Percentiles rank a stretch among this genome's conserved stretches.
Conservation (phyloP, 2,329 filamentous ascomycete species). For the Drechmeria coniospora region DNA sequence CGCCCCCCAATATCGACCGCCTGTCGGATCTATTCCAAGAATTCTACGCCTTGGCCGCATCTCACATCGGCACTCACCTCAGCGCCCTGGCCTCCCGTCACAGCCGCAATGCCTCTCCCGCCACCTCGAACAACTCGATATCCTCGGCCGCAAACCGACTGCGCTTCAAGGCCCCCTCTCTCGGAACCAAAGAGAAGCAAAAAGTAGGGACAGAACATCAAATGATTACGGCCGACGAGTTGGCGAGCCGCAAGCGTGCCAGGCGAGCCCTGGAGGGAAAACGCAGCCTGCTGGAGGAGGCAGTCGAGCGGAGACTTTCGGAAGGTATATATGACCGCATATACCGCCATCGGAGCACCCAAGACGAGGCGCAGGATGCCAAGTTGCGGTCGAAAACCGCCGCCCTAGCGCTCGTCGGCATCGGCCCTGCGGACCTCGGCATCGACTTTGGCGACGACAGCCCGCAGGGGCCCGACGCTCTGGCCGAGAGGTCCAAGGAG, state of each 20-base stretch:
- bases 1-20: conserved; percentile 68
- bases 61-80: conserved; percentile 77
- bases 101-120: conserved; percentile 48
- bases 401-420: conserved; percentile 77
- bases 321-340: conserved; percentile 77
- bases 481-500: conserved; percentile 45
- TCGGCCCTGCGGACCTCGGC: conserved; percentile 72
- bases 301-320: conserved; percentile 73
- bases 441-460: conserved; percentile 50
- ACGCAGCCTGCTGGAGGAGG: conserved; percentile 66
- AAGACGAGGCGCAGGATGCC: conserved; percentile 90
- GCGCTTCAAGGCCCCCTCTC: conserved; percentile 38
- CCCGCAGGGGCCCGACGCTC: conserved; percentile 39
- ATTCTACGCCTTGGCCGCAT: conserved; percentile 70
- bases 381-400: conserved; percentile 90
- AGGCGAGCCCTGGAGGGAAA: conserved; percentile 68
- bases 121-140: conserved; percentile 37
- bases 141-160: conserved; percentile 40
- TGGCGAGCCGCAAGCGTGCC: conserved; percentile 63
- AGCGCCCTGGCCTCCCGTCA: conserved; percentile 61
- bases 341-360: conserved; percentile 78
- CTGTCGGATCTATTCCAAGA: conserved; percentile 84
- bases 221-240: conserved; percentile 81
- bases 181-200: conserved; percentile 36
- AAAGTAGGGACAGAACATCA: conserved; percentile 46